Evolutionary conservation across 2,329 filamentous ascomycete species (phyloP), one percentile per base, ranked within the genome.

Genomic region (Neocatenulostroma microsporum): DNA sequence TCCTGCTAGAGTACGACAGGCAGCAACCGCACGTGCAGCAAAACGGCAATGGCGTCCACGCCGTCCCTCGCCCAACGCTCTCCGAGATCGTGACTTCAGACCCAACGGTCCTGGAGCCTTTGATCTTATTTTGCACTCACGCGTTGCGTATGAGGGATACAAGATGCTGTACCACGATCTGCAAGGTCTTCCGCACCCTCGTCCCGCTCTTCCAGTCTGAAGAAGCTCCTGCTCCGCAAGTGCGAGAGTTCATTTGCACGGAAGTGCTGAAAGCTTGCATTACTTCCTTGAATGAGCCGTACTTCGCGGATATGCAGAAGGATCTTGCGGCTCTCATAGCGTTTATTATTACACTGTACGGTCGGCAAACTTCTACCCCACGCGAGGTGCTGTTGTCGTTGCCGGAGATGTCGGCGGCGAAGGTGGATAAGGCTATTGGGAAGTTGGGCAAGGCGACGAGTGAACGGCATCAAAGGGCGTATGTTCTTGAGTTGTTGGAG

Each of bases 261-360:
- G 84, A 94, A 48, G 85, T 96, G 3, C 74, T 98, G 33, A 85
- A 88, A 64, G 86, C 87, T 0, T 89, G 84, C 53, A 84, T 95
- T 57, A 84, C 81, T 2, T 93, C 84, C 2, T 77, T 98, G 34
- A 84, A 96, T 62, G 91, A 98, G 49, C 81, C 86, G 0, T 95
- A 96, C 61, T 98, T 96, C 61, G 88, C 95, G 21, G 91, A 98
- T 49, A 76, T 93, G 44, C 91, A 98, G 54, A 89, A 88, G 57
- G 88, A 98, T 34, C 72, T 98, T 15, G 89, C 87, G 1, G 76
- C 80, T 15, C 70, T 96, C 24, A 94, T 98, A 44, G 88, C 88
- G 0, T 76, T 80, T 3, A 91, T 96, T 43, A 71, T 94, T 50
- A 73, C 82, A 7, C 74, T 83, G 43, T 94, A 94, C 57, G 76